Conservation (phyloP, 2,329 filamentous ascomycete genomes). For the Trichoderma hamatum region DNA sequence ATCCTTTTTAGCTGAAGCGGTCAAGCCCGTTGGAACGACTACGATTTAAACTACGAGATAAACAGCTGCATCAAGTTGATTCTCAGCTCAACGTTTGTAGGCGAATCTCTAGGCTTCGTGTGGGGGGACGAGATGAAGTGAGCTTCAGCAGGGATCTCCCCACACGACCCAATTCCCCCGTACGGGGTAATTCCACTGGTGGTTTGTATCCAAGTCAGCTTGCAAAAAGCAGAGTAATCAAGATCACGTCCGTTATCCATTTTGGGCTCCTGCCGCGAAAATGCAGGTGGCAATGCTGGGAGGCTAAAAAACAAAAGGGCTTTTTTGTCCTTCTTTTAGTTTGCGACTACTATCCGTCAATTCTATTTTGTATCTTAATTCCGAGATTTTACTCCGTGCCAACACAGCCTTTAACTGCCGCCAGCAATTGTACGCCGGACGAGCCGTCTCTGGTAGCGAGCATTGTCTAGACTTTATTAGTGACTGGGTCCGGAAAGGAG, state of each 20-base stretch:
- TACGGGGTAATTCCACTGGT: slow-evolving; percentile 5
- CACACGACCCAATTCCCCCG: slow-evolving; percentile 1
- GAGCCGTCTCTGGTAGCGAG: background rate
- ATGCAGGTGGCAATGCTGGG: background rate
- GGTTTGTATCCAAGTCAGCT: background rate
- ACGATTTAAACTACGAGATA: slow-evolving; percentile 8
- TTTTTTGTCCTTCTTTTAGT: background rate
- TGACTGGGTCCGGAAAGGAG: background rate
- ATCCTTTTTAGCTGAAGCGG: slow-evolving; percentile 1
- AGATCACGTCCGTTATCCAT: background rate
- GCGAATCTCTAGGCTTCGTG: background rate
- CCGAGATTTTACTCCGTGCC: background rate
- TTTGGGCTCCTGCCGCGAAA: background rate
- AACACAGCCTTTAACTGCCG: background rate
- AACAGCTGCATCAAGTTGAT: background rate
- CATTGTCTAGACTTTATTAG: background rate
- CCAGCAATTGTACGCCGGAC: background rate
- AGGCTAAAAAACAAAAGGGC: background rate
- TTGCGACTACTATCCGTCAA: background rate
- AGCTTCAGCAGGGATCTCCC: slow-evolving; percentile 1
- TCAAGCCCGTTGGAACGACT: background rate
- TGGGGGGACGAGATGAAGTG: slow-evolving; percentile 5
- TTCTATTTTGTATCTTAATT: background rate
- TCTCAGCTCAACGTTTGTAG: background rate
- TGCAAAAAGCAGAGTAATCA: background rate